phyloP scores from a whole-genome alignment of 257 asterid genomes.

The Solanum dulcamara region DNA sequence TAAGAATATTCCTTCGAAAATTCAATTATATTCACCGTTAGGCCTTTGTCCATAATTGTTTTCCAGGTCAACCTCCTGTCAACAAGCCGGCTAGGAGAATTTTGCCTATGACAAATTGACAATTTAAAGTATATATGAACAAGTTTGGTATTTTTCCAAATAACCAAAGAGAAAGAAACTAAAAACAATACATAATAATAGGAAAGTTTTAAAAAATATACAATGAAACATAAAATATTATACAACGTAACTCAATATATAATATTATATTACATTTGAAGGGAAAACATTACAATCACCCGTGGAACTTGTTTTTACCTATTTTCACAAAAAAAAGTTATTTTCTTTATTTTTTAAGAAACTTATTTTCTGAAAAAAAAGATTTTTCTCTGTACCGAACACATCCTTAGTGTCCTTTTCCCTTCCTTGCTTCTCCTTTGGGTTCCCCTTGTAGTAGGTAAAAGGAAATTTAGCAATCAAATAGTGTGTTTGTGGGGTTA shows the following conservation, averaged over 20 bases:
- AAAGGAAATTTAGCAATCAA: background rate
- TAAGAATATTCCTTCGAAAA: background rate
- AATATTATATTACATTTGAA: background rate
- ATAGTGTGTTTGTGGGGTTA: background rate
- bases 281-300: too few species aligned
- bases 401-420: background rate
- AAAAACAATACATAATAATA: background rate
- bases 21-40: background rate
- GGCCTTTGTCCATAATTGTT: background rate
- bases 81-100: background rate
- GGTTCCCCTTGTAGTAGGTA: background rate
- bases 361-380: rapidly evolving
- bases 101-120: background rate
- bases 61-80: background rate
- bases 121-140: background rate
- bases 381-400: background rate
- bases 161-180: background rate
- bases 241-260: background rate
- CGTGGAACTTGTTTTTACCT: rapidly evolving
- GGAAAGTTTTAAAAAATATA: background rate
- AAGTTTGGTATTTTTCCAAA: background rate
- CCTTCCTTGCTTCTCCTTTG: background rate
- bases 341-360: too few species aligned
- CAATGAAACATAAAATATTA: background rate
- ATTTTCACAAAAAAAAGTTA: background rate